Percentiles rank a stretch among this genome's conserved stretches.
These are phyloP conservation scores for Xylariales sp. DNA, from an alignment of 2,329 filamentous ascomycete genomes.

Conservation along the genomic window DNA sequence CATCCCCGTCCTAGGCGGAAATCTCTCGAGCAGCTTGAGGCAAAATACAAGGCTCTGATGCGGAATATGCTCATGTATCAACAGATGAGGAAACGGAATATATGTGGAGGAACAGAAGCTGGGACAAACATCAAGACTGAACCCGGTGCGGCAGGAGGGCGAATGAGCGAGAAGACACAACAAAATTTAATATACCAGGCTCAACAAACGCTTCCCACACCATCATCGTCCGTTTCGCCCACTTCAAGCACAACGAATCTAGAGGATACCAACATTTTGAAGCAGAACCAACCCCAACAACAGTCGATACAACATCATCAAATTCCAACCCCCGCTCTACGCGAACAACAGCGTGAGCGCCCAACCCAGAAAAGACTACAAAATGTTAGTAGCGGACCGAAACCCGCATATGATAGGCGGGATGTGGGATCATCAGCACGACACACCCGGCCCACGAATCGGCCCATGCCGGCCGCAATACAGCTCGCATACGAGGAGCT, in stretches of 20 bases:
- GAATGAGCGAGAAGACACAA: conserved; percentile 27
- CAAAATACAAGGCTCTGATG: conserved; percentile 45
- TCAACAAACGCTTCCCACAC: conserved; percentile 34
- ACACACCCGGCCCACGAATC: conserved; percentile 22
- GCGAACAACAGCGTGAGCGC: conserved; percentile 36
- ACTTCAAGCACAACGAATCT: conserved; percentile 28
- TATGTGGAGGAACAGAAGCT: conserved; percentile 15
- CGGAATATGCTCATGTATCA: conserved; percentile 42
- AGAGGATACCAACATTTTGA: conserved; percentile 17
- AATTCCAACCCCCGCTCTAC: conserved; percentile 16
- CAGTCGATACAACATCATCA: conserved; percentile 26
- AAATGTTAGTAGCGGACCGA: conserved; percentile 28
- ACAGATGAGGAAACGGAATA: conserved; percentile 35
- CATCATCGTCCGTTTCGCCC: conserved; percentile 34
- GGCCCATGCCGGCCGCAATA: conserved; percentile 35
- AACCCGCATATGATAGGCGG: conserved; percentile 35
- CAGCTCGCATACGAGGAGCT: conserved; percentile 40
- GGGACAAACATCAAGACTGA: conserved; percentile 27
- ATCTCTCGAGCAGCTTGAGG: conserved; percentile 40
- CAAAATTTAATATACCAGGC: conserved; percentile 34
- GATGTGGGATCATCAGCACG: conserved; percentile 23
- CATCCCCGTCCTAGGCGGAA: conserved; percentile 37
- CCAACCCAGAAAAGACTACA: conserved; percentile 37
- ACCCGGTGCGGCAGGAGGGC: conserved; percentile 16
- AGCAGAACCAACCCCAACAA: conserved; percentile 29